Evolutionary conservation across 2,329 filamentous ascomycete species (phyloP), one percentile per base, ranked within the genome.

Genomic region (Tolypocladium guangdongense): DNA sequence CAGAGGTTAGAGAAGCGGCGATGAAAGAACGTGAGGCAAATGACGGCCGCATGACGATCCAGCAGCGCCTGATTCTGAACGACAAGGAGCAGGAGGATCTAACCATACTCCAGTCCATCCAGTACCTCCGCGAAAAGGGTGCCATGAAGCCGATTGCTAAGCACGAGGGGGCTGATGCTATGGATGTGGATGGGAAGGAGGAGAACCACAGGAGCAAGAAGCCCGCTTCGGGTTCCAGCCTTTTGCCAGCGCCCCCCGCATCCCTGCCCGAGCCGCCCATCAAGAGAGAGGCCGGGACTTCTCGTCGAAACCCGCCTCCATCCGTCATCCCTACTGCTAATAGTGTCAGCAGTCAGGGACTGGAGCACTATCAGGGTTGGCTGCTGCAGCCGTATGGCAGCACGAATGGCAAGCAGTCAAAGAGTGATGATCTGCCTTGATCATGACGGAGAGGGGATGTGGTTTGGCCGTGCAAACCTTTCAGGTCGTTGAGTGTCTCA

Each of bases 71-170:
- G 52, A 76, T 81, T 55, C 71, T 85, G 52, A 86, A 86, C 71
- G 83, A 86, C 64, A 84, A 84, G 63, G 81, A 84, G 56, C 81
- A 85, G 63, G 81, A 86, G 61, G 83, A 86, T 63, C 71, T 85
- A 59, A 79, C 81, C 10, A 79, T 86, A 56, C 75, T 86, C 52
- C 80, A 83, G 65, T 82, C 81, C 7, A 82, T 86, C 57, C 79
- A 84, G 60, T 83, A 84, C 60, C 74, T 86, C 56, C 79, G 81
- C 58, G 74, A 82, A 46, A 81, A 77, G 64, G 80, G 79, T n/a
- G 64, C 78, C 50, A 72, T 81, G 66, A 66, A 69, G 52, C 54
- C 62, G 22, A 53, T 55, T 30, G 58, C 61, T 36, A 52, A 56
- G 24, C 36, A 50, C 33, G 52, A 57, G 37, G 53, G 37, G n/a